Conservation (phyloP, 2,329 filamentous ascomycete species). For the Neocatenulostroma microsporum region DNA sequence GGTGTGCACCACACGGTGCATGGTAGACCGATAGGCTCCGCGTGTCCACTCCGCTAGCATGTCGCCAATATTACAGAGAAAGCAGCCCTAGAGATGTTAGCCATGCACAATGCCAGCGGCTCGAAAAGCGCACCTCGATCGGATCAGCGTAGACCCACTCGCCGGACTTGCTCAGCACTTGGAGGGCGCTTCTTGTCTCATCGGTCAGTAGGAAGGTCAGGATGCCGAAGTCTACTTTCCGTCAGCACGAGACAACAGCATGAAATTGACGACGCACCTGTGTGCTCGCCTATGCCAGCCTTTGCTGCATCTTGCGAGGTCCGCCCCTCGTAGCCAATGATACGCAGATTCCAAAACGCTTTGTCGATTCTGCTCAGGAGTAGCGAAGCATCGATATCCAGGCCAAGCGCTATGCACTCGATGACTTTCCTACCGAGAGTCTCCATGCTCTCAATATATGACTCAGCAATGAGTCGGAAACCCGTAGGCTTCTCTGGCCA, state of each 20-base stretch:
- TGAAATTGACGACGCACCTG: not conserved
- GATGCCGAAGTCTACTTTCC: not conserved
- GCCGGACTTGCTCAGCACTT: not conserved
- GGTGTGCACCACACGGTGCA: slow-evolving; percentile 1
- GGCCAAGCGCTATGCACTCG: not conserved
- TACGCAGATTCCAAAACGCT: slow-evolving; percentile 3
- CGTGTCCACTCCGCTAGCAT: slow-evolving; percentile 4
- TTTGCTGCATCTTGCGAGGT: not conserved
- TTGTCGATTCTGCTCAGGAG: not conserved
- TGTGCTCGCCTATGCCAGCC: slow-evolving; percentile 3
- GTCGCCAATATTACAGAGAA: slow-evolving; percentile 2
- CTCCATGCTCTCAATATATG: not conserved
- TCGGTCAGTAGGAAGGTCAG: slow-evolving; percentile 2
- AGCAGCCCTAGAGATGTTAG: not conserved
- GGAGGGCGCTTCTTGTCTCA: not conserved
- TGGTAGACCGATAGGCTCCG: slow-evolving; percentile 1
- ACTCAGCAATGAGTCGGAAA: not conserved
- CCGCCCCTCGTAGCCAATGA: not conserved
- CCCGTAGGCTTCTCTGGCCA: not conserved
- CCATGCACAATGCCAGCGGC: not conserved
- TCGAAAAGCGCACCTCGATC: not conserved
- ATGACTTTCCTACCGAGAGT: not conserved
- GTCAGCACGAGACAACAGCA: not conserved
- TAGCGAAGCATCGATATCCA: not conserved
- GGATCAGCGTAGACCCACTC: slow-evolving; percentile 1